Base-by-base conservation (phyloP, 2,329 filamentous ascomycete genomes). In the Neopestalotiopsis sp. region DNA sequence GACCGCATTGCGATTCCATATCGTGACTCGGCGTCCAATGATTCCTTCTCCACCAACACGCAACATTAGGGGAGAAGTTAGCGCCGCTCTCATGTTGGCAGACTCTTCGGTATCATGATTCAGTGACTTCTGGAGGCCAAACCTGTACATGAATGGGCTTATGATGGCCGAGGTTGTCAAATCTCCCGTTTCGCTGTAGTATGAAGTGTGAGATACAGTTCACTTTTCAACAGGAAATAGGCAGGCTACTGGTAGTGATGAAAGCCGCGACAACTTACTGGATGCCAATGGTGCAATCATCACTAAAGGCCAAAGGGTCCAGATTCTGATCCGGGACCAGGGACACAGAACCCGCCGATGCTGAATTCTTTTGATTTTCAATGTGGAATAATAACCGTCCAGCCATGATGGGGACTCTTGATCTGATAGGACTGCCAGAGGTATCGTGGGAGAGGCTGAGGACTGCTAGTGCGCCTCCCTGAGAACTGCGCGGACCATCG, bases 11-110 rank as follows among this genome's bases (percentile, higher is more conserved):
- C 74, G 38, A 56, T 69, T 12, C 78, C 78, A 71, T 67, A 86
- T 66, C 0, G 84, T 85, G 1, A 86, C 83, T 10, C 84, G 77
- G 4, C 84, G 78, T 0, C 84, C 84, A 24, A 86, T 86, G 65
- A 86, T 84, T 10, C 84, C 84, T 9, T 83, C 75, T 32, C 76
- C 75, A 0, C 84, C 84, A 9, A 86, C 83, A 67, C 82, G 77
- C 1, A 86, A 76, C 0, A 81, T 83, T 4, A 86, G 73, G 0
- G 84, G 83, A 0, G 74, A 73, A 3, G 76, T 73, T 0, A 86
- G 74, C 0, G 78, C 72, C 3, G 66, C 58, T 2, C 34, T 32
- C 62, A 67, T 49, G 6, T 32, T 14, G n/a, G n/a, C 38, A 28
- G 57, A 1, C 81, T 69, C 61, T 84, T 82, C 9, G 82, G 66